Conservation (phyloP, 1,284 basidiomycete species). For the Trichosporon inkin region DNA sequence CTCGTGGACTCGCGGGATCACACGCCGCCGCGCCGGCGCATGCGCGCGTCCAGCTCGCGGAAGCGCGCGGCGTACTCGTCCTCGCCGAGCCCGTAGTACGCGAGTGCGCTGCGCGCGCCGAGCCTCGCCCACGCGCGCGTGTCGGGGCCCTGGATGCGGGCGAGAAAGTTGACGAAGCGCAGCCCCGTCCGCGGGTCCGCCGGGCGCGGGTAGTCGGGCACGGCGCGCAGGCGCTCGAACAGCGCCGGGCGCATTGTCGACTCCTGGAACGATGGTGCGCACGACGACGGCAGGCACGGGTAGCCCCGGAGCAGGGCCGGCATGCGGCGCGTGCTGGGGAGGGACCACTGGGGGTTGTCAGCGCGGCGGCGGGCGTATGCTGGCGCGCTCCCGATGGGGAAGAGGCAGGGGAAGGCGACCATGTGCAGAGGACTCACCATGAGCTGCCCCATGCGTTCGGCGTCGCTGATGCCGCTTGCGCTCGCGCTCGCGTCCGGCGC, state of each 20-base stretch:
- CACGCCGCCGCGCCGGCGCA: too few species aligned
- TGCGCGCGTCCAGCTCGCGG: not conserved
- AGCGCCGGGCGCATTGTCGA: not conserved
- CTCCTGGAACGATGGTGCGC: constrained; percentile 10
- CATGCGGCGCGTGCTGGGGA: not conserved
- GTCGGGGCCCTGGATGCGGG: not conserved
- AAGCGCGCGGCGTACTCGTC: not conserved
- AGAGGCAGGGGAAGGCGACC: too few species aligned
- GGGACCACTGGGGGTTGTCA: not conserved
- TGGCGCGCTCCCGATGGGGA: too few species aligned
- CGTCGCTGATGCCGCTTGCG: constrained; percentile 19
- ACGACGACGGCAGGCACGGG: constrained; percentile 13
- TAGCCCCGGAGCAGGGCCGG: constrained; percentile 14
- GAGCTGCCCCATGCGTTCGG: constrained; percentile 27
- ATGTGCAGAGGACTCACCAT: constrained; percentile 31
- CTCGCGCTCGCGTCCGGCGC: too few species aligned
- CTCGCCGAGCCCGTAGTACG: not conserved
- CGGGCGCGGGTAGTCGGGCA: constrained; percentile 17
- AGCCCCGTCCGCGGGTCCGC: constrained; percentile 28
- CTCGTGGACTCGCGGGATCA: too few species aligned
- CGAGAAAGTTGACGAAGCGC: constrained; percentile 8
- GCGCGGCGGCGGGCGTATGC: too few species aligned
- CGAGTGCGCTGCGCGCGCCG: not conserved
- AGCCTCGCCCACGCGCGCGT: not conserved
- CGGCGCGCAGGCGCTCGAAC: not conserved